Evolutionary conservation across 2,329 filamentous ascomycete species (phyloP).

Genomic region (Colletotrichum aenigma): DNA sequence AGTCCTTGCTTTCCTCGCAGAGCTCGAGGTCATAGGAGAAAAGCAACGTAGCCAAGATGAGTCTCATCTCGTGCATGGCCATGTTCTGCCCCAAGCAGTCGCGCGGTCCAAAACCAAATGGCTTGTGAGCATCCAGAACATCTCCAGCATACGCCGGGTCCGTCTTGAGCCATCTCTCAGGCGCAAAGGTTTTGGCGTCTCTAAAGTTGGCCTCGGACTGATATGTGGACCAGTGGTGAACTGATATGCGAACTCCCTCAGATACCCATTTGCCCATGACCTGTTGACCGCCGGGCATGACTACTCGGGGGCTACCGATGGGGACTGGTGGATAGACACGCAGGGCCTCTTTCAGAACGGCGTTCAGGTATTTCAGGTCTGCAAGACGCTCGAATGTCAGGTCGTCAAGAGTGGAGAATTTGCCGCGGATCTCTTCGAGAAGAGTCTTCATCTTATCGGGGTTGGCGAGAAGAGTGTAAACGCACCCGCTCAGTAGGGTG

Average conservation of each 20-base stretch:
- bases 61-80: conserved; percentile 57
- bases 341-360: conserved; percentile 45
- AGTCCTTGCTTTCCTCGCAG: neutral
- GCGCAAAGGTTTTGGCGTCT: conserved; percentile 36
- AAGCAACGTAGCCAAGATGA: conserved; percentile 39
- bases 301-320: conserved; percentile 28
- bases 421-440: conserved; percentile 38
- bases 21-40: neutral
- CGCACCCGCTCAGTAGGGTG: conserved; percentile 28
- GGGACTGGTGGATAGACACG: conserved; percentile 39
- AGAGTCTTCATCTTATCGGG: conserved; percentile 33
- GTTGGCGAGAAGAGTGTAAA: conserved; percentile 31
- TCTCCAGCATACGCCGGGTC: conserved; percentile 1
- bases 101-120: conserved; percentile 56
- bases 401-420: conserved; percentile 35
- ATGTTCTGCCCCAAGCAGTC: conserved; percentile 62
- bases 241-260: conserved; percentile 25
- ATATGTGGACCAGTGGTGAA: conserved; percentile 49
- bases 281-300: conserved; percentile 33
- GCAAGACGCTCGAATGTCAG: conserved; percentile 35
- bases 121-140: conserved; percentile 48
- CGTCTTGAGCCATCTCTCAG: conserved; percentile 3
- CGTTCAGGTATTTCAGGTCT: conserved; percentile 40
- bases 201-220: conserved; percentile 46
- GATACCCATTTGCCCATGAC: conserved; percentile 36